Evolutionary conservation across 768 basidiomycete species (phyloP).

Genomic region (Tylopilus intermedius): DNA sequence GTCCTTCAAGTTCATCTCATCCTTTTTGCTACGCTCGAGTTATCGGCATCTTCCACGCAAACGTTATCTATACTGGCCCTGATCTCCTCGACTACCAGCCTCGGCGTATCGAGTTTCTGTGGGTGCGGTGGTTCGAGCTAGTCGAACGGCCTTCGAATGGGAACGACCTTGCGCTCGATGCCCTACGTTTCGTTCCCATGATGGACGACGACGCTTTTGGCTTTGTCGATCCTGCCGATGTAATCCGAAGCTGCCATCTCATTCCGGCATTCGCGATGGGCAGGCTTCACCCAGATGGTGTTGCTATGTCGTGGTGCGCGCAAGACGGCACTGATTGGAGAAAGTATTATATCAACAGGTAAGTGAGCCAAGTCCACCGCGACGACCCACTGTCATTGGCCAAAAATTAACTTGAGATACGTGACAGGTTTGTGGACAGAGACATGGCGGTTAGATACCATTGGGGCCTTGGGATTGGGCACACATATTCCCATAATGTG

Average conservation of each 20-base stretch:
- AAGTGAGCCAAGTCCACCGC: no score
- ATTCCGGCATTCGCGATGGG: background rate
- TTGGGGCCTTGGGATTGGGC: background rate
- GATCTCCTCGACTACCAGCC: no score
- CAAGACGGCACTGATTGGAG: background rate
- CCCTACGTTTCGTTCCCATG: background rate
- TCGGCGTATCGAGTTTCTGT: background rate
- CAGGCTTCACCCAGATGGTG: background rate
- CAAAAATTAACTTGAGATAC: no score
- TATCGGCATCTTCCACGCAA: no score
- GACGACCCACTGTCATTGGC: no score
- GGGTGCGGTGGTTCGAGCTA: background rate
- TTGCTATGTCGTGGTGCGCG: background rate
- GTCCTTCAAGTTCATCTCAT: no score
- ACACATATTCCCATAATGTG: background rate
- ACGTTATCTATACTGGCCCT: no score
- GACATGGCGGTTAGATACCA: background rate
- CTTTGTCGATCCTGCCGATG: background rate
- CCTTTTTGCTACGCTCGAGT: no score
- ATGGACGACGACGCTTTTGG: background rate
- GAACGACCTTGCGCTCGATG: background rate
- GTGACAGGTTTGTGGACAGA: background rate
- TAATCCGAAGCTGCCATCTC: background rate
- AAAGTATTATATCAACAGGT: background rate
- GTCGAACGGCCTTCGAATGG: background rate